Evolutionary conservation across 2,329 filamentous ascomycete genomes (phyloP), one percentile per base, ranked within the genome.

Genomic region (Claviceps citrina): DNA sequence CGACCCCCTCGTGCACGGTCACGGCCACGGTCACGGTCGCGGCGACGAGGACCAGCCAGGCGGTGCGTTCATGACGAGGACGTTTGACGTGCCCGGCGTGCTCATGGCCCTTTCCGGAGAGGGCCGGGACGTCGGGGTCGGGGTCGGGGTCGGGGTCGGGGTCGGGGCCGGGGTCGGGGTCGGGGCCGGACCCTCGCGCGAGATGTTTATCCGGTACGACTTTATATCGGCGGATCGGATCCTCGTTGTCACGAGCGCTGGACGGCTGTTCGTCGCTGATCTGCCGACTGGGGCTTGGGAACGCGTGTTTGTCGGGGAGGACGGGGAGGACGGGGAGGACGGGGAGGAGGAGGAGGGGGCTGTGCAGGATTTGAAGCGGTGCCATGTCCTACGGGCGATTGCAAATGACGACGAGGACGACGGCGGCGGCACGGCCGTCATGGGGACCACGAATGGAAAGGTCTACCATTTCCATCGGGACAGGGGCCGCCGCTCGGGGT

Each of bases 131-230:
- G 47, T 20, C 16, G 19, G 7, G 7, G 7, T 24, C 12, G 13
- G 13, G 16, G 30, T 7, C 22, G 5, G n/a, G n/a, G 47, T 20
- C 16, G 19, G 7, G 7, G 7, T 24, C 12, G 13, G 13, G 16
- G 30, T 7, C 22, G 5, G 32, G n/a, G 5, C 40, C 42, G 1
- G 34, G 45, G n/a, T n/a, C n/a, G n/a, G n/a, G n/a, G n/a, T n/a
- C n/a, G n/a, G n/a, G n/a, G n/a, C n/a, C n/a, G 19, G 24, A 12
- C 34, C 27, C 10, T 36, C 54, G 42, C 34, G 57, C 47, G 54
- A 71, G 53, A 51, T 61, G 8, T 71, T 82, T 43, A 71, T 73
- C 41, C 67, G 71, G 32, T 85, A 82, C 50, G 69, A 71, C 19
- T 82, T 83, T 42, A 52, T 82, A 3, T 66, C 66, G 0, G 58